These are phyloP conservation scores for Hypoxylon cercidicola DNA, from an alignment of 495 filamentous ascomycete genomes.

Conservation along the genomic window DNA sequence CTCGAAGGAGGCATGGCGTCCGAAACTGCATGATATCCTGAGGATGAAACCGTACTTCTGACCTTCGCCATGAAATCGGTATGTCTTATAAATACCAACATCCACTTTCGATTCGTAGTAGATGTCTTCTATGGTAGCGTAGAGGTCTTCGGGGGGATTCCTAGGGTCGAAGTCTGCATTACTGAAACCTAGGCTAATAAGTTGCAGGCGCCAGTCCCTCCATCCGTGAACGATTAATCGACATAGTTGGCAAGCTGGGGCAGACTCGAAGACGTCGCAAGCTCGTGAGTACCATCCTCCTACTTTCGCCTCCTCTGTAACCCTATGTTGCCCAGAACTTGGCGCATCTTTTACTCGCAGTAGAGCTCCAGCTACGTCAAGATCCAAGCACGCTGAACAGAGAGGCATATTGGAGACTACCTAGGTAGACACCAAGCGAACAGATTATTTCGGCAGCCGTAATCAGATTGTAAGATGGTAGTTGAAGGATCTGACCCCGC, in stretches of 20 bases:
- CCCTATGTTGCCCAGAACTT: too few relatives aligned
- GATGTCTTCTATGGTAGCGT: slow-evolving; percentile 28
- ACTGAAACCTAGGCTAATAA: slow-evolving; percentile 12
- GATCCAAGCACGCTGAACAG: background rate
- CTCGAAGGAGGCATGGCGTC: slow-evolving; percentile 2
- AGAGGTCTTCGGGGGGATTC: slow-evolving; percentile 26
- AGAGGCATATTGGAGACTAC: background rate
- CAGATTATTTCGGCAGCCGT: too few relatives aligned
- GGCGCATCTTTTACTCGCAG: background rate
- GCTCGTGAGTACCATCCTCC: slow-evolving; percentile 9
- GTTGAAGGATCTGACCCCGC: too few relatives aligned
- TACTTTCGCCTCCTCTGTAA: background rate
- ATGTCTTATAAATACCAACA: slow-evolving; percentile 4
- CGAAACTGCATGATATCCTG: slow-evolving; percentile 5
- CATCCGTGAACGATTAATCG: slow-evolving; percentile 30
- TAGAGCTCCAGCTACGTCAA: background rate
- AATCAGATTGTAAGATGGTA: too few relatives aligned
- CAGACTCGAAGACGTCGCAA: slow-evolving; percentile 25
- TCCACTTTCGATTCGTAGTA: slow-evolving; percentile 20
- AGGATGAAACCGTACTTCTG: slow-evolving; percentile 11
- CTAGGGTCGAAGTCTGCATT: slow-evolving; percentile 12
- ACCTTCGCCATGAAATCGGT: slow-evolving; percentile 8
- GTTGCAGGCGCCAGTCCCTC: slow-evolving; percentile 17
- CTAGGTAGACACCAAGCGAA: too few relatives aligned
- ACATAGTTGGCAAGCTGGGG: slow-evolving; percentile 30